Evolutionary conservation across 257 asterid genomes (phyloP).

Genomic region (Osmanthus fragrans): DNA sequence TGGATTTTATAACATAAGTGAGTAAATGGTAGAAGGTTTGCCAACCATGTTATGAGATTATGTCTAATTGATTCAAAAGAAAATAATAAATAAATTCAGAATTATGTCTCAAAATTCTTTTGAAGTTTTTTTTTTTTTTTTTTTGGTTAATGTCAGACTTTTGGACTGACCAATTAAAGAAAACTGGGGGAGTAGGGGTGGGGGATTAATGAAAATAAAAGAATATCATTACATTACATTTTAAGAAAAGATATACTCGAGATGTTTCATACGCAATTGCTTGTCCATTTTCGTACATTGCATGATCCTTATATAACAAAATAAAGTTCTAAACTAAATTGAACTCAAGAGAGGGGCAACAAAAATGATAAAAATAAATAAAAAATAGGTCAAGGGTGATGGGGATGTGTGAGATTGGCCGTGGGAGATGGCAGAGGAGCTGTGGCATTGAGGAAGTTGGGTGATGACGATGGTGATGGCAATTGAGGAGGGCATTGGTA

Average conservation of each 20-base stretch:
- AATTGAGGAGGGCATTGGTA: constrained; percentile 76
- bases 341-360: not conserved
- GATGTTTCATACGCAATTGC: not conserved
- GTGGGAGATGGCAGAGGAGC: constrained; percentile 45
- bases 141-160: not conserved
- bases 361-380: constrained; percentile 4
- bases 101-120: too few relatives aligned
- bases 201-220: not conserved
- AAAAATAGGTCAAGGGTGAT: constrained; percentile 20
- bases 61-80: too few relatives aligned
- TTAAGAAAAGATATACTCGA: not conserved
- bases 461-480: constrained; percentile 23
- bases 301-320: constrained; percentile 8
- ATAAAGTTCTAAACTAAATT: constrained; percentile 19
- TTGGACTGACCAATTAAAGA: not conserved
- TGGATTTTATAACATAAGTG: too few relatives aligned
- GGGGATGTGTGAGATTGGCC: constrained; percentile 40
- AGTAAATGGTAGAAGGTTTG: too few relatives aligned
- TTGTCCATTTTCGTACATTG: constrained; percentile 4
- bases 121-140: too few relatives aligned
- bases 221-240: not conserved
- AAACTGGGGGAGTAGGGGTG: not conserved
- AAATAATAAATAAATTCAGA: too few relatives aligned
- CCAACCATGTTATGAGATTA: not conserved
- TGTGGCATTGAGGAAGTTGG: constrained; percentile 36